Conservation (phyloP, 345 rosid species). For the Raphanus raphanistrum region DNA sequence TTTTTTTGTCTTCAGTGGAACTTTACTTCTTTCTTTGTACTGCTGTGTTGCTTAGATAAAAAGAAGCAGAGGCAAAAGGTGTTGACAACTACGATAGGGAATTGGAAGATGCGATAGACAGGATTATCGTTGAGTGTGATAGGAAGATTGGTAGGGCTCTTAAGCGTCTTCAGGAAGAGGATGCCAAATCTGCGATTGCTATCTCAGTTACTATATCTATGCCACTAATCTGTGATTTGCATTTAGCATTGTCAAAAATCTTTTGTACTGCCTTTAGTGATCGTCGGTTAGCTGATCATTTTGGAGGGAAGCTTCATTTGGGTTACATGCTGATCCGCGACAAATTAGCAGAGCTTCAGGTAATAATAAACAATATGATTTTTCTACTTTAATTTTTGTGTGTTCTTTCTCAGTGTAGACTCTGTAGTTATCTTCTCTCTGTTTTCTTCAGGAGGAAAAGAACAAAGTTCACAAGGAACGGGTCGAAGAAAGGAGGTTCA, state of each 20-base stretch:
- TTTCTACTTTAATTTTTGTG: background rate
- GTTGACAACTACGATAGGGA: conserved; percentile 83
- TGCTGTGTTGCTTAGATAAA: no score
- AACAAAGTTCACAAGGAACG: conserved; percentile 72
- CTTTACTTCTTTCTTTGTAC: no score
- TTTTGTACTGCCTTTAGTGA: conserved; percentile 69
- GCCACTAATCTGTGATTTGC: conserved; percentile 18
- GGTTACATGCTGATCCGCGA: conserved; percentile 98
- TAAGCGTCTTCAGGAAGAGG: conserved; percentile 96
- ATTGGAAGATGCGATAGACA: conserved; percentile 92
- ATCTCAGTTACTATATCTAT: conserved; percentile 36
- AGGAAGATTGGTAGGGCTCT: conserved; percentile 94
- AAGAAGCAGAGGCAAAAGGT: conserved; percentile 62
- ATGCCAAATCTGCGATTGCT: conserved; percentile 99
- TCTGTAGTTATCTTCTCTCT: conserved; percentile 7
- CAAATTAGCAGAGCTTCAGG: conserved; percentile 89
- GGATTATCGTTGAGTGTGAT: conserved; percentile 96
- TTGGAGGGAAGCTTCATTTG: conserved; percentile 98
- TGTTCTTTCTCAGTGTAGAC: background rate
- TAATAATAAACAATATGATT: conserved; percentile 25
- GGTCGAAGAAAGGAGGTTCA: conserved; percentile 43
- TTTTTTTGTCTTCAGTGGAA: no score
- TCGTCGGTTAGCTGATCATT: conserved; percentile 97
- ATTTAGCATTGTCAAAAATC: conserved; percentile 36
- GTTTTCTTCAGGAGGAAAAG: conserved; percentile 71